Evolutionary conservation across 169 alveolate species (phyloP).

Genomic region (Babesia gibsoni): DNA sequence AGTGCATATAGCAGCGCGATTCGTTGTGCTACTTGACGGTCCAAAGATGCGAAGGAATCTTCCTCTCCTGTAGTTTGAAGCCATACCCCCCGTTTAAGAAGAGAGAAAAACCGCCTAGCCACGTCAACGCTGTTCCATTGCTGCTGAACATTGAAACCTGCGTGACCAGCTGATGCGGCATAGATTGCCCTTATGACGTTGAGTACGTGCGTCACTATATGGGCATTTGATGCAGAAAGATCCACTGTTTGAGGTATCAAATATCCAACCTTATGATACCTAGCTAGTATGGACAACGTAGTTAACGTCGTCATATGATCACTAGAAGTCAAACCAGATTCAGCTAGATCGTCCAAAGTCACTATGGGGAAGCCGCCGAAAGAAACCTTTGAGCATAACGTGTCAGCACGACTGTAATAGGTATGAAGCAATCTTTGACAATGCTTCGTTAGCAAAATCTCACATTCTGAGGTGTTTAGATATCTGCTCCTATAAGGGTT

Average conservation of each 20-base stretch:
- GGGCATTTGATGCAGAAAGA: neutral
- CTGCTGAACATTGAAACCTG: neutral
- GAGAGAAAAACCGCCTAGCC: constrained; percentile 17
- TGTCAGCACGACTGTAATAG: constrained; percentile 26
- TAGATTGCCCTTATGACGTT: constrained; percentile 16
- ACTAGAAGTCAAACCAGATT: constrained; percentile 28
- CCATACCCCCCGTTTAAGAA: constrained; percentile 19
- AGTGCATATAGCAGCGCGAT: constrained; percentile 16
- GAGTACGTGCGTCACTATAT: neutral
- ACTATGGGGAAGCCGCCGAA: neutral
- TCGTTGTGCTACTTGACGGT: constrained; percentile 38
- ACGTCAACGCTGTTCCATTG: neutral
- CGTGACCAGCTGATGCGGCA: constrained; percentile 12
- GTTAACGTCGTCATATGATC: constrained; percentile 56
- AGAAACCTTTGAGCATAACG: constrained; percentile 8
- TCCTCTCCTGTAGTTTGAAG: neutral
- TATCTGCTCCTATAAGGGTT: constrained; percentile 52
- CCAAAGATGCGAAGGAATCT: constrained; percentile 11
- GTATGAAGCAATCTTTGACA: constrained; percentile 32
- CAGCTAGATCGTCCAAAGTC: constrained; percentile 28
- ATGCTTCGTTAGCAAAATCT: constrained; percentile 30
- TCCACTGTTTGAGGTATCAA: constrained; percentile 5
- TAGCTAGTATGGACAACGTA: constrained; percentile 28
- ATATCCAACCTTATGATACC: constrained; percentile 28
- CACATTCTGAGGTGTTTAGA: constrained; percentile 56